phyloP scores from a whole-genome alignment of 306 rosid genomes.

The Cucurbita moschata region DNA sequence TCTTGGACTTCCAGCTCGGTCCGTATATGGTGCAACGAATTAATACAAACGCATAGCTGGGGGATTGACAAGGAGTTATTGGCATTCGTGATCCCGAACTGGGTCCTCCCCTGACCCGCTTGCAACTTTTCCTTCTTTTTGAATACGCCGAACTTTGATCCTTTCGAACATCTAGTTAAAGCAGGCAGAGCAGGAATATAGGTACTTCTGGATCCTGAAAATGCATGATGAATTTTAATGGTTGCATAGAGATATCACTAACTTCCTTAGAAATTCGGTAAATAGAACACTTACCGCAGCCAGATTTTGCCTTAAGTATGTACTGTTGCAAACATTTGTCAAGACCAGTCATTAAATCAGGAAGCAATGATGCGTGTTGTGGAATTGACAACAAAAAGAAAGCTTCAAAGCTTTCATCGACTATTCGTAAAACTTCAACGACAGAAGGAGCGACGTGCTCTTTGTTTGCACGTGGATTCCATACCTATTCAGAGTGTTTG shows the following conservation, averaged over 20 bases:
- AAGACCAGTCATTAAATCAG: conserved; percentile 61
- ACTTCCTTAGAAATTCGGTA: neutral
- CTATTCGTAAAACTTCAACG: conserved; percentile 54
- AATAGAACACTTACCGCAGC: conserved; percentile 51
- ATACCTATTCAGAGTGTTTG: conserved; percentile 25
- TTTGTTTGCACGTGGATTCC: conserved; percentile 74
- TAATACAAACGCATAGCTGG: conserved; percentile 69
- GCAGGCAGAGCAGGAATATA: conserved; percentile 67
- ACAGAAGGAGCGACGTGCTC: conserved; percentile 75
- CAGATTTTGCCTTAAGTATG: conserved; percentile 55
- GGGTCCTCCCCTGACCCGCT: conserved; percentile 36
- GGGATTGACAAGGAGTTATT: conserved; percentile 40
- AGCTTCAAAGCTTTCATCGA: conserved; percentile 83
- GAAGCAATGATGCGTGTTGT: conserved; percentile 44
- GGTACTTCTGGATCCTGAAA: conserved; percentile 46
- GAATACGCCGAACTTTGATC: conserved; percentile 60
- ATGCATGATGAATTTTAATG: neutral
- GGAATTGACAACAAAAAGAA: conserved; percentile 76
- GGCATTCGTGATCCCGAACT: conserved; percentile 38
- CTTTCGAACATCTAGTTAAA: conserved; percentile 76
- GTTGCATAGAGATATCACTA: neutral
- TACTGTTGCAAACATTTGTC: conserved; percentile 78
- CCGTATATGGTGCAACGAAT: conserved; percentile 72
- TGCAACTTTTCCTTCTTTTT: conserved; percentile 55
- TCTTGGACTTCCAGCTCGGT: conserved; percentile 55